Evolutionary conservation across 2,329 filamentous ascomycete genomes (phyloP).

Genomic region (Hypoxylon sp.): DNA sequence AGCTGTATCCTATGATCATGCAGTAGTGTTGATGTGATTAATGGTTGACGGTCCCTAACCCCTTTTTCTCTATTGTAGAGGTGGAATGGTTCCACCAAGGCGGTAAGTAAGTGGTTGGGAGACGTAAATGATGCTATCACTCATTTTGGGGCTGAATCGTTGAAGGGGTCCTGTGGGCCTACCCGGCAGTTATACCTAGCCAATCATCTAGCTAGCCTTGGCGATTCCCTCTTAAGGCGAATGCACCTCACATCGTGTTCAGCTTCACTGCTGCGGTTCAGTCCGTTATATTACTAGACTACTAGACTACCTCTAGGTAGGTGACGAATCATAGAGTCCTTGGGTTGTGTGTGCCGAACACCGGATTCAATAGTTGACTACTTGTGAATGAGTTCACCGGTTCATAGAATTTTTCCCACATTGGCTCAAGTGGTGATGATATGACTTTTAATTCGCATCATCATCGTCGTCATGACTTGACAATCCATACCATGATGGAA

Average conservation of each 20-base stretch:
- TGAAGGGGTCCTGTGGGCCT: slow-evolving; percentile 3
- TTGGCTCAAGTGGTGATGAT: slow-evolving; percentile 38
- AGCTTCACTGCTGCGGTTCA: slow-evolving; percentile 2
- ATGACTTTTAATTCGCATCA: slow-evolving; percentile 20
- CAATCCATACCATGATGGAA: slow-evolving; percentile 20
- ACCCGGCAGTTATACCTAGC: neutral
- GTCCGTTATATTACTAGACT: neutral
- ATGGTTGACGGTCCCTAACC: neutral
- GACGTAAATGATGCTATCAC: slow-evolving; percentile 11
- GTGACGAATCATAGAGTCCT: slow-evolving; percentile 4
- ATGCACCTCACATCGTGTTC: neutral
- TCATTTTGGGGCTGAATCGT: slow-evolving; percentile 23
- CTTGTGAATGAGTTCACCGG: slow-evolving; percentile 1
- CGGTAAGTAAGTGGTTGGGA: neutral
- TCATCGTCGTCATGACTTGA: slow-evolving; percentile 45
- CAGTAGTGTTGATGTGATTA: neutral
- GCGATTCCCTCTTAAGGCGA: slow-evolving; percentile 4
- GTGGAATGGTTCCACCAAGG: neutral
- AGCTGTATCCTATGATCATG: neutral
- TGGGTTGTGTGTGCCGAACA: neutral
- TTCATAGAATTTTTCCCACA: slow-evolving; percentile 16
- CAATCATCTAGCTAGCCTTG: slow-evolving; percentile 20
- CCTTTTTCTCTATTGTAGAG: neutral
- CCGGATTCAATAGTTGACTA: neutral
- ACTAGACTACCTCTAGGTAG: too few relatives aligned